phyloP scores from a whole-genome alignment of 2,329 filamentous ascomycete species.

The Cercospora berteroae region DNA sequence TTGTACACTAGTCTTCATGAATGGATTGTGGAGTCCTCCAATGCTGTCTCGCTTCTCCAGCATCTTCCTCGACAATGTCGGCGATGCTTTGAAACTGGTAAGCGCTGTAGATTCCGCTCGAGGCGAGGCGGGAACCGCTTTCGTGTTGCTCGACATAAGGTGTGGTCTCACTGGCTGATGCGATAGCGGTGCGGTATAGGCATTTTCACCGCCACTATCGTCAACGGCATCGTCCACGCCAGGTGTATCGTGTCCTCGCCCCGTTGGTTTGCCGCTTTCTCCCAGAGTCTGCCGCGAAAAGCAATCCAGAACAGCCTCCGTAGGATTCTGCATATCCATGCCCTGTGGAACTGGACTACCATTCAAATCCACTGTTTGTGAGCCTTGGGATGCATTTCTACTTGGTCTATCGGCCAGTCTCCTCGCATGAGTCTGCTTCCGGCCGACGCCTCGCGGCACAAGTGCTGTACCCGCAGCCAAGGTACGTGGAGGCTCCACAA shows the following conservation, averaged over 20 bases:
- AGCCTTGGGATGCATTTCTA: constrained; percentile 26
- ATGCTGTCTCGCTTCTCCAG: constrained; percentile 17
- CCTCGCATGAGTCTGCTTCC: constrained; percentile 2
- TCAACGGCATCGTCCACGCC: background rate
- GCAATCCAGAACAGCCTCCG: constrained; percentile 29
- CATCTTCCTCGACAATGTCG: constrained; percentile 9
- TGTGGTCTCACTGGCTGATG: constrained; percentile 14
- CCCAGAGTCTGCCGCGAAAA: constrained; percentile 26
- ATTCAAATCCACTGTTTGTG: constrained; percentile 30
- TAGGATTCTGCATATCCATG: constrained; percentile 24
- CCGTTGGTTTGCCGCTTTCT: background rate
- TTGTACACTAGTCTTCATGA: background rate
- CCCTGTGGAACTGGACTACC: constrained; percentile 35
- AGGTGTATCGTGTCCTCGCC: background rate
- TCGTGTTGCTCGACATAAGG: constrained; percentile 43
- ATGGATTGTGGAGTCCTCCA: constrained; percentile 3
- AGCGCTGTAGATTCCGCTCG: constrained; percentile 43
- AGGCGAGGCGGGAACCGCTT: constrained; percentile 44
- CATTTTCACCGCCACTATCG: background rate
- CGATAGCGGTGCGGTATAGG: constrained; percentile 13
- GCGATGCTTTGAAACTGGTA: constrained; percentile 25
- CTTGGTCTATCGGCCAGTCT: constrained; percentile 6
- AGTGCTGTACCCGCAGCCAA: background rate
- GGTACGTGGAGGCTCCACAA: background rate
- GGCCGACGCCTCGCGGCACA: background rate